Conservation (phyloP, 2,329 filamentous ascomycete species). For the Penicillium freii region DNA sequence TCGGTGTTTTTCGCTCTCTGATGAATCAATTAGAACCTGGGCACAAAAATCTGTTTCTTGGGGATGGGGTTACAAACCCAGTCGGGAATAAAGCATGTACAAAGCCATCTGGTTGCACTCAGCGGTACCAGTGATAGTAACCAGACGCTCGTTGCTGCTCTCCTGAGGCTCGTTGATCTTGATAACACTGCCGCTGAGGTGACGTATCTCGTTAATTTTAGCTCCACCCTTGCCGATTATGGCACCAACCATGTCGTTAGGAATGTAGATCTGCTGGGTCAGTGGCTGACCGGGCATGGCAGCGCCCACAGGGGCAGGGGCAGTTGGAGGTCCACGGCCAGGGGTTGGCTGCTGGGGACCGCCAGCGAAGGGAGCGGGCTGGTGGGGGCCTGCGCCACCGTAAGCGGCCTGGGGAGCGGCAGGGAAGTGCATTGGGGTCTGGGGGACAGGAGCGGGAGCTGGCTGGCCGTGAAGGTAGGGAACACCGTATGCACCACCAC, state of each 20-base stretch:
- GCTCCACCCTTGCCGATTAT: slow-evolving; percentile 98
- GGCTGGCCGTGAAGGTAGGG: slow-evolving; percentile 71
- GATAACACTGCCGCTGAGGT: slow-evolving; percentile 95
- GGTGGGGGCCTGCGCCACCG: slow-evolving; percentile 74
- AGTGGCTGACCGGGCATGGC: slow-evolving; percentile 77
- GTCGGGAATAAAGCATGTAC: slow-evolving; percentile 97
- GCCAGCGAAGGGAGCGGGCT: slow-evolving; percentile 64
- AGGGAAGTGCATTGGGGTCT: slow-evolving; percentile 75
- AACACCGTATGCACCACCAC: slow-evolving; percentile 67
- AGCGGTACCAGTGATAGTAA: slow-evolving; percentile 95
- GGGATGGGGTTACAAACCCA: slow-evolving; percentile 59
- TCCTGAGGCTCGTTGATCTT: slow-evolving; percentile 99
- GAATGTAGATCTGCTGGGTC: slow-evolving; percentile 98
- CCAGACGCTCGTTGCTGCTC: slow-evolving; percentile 95
- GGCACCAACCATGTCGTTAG: slow-evolving; percentile 98
- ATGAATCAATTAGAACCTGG: slow-evolving; percentile 6
- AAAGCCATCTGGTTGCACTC: slow-evolving; percentile 99
- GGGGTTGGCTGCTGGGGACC: slow-evolving; percentile 60
- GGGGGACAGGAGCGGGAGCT: slow-evolving; percentile 53
- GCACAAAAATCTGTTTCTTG: not conserved
- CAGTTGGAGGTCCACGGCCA: slow-evolving; percentile 67
- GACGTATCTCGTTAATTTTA: slow-evolving; percentile 99
- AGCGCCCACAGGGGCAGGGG: slow-evolving; percentile 64
- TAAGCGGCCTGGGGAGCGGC: slow-evolving; percentile 73
- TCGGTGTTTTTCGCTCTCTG: slow-evolving; percentile 75